Base-by-base conservation (phyloP, 495 filamentous ascomycete genomes). In the Polyplosphaeria fusca region DNA sequence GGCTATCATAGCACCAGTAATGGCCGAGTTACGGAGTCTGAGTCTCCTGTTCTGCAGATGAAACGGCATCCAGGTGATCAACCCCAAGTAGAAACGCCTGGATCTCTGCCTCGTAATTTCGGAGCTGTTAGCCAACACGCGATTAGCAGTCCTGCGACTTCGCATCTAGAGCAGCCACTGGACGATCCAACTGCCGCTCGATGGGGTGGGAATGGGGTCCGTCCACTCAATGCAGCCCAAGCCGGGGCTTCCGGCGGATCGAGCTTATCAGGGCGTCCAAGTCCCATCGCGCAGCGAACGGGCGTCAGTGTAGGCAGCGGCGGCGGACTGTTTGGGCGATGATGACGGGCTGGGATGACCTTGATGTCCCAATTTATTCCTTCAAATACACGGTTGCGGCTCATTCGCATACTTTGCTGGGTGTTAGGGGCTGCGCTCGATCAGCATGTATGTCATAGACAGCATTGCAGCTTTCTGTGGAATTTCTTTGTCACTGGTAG, bases 21-120 rank as follows among this genome's bases (percentile, higher is more conserved):
- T 50, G 48, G 54, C 19, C 60, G 60, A 1, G 41, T 62, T 1
- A 9, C 22, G 7, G 61, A 64, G n/a, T 60, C 62, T 1, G 57
- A 61, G 35, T 65, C 62, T n/a, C 62, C 62, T 5, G 57, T 65
- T 2, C 25, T 65, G 24, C 62, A 60, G 28, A 61, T 65, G 52
- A 65, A 61, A 25, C 56, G 62, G 51, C 30, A 61, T 26, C 52
- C 62, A 13, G 47, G 42, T 42, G 62, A 61, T 11, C 62, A 14
- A 16, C n/a, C 47, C 2, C 39, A 44, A 14, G 12, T 12, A 4
- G 55, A 64, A 1, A 59, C 50, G 4, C 55, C 61, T 12, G 45
- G 37, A 5, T 45, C 49, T 1, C 44, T 47, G n/a, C 45, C 49
- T 20, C 51, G 52, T 7, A 49, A 43, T 16, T 27, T 61, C 19